phyloP scores from a whole-genome alignment of 2,329 filamentous ascomycete species.

The Calonectria montana region DNA sequence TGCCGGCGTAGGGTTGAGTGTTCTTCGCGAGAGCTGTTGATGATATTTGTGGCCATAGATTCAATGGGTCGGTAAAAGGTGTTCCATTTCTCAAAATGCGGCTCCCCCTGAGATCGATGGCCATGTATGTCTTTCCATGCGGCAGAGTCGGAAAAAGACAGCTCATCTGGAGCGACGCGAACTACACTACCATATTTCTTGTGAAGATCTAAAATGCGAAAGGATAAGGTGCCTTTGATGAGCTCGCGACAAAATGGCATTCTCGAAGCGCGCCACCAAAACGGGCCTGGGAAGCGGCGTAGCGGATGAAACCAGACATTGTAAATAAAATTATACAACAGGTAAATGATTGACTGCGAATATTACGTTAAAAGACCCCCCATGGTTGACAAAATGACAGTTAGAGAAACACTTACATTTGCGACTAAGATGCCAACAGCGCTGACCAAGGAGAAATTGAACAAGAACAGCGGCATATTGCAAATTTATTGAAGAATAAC shows the following conservation, averaged over 20 bases:
- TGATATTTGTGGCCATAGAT: neutral
- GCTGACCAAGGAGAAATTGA: neutral
- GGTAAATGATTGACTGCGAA: neutral
- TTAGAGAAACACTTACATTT: neutral
- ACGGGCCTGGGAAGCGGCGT: neutral
- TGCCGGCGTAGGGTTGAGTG: neutral
- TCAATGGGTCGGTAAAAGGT: neutral
- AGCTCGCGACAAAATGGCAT: neutral
- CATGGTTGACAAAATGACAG: too few species aligned
- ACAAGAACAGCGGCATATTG: neutral
- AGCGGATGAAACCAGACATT: conserved; percentile 6
- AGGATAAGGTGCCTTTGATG: neutral
- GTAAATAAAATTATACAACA: neutral
- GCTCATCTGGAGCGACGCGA: neutral
- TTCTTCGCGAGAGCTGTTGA: neutral
- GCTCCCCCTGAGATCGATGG: neutral
- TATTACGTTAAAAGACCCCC: neutral
- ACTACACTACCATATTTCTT: conserved; percentile 1
- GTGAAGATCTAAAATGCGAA: neutral
- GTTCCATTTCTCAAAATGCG: neutral
- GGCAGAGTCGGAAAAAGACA: neutral
- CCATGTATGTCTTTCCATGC: conserved; percentile 9
- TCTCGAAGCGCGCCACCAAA: neutral
- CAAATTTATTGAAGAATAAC: neutral
- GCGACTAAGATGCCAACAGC: neutral